Conservation (phyloP, 208 protist species). For the Phytomonas sp. region DNA sequence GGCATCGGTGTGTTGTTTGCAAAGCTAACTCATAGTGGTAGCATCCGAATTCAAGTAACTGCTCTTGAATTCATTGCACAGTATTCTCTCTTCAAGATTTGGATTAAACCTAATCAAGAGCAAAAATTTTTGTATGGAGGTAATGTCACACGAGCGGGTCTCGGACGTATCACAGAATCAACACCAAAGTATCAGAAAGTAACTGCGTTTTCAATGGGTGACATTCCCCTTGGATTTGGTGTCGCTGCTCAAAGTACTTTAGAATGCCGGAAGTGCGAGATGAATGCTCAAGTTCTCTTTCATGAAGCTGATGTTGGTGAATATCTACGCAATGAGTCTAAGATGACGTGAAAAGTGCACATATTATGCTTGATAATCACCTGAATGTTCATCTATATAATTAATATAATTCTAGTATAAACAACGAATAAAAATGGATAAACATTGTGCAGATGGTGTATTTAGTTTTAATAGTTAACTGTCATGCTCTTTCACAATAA, state of each 20-base stretch:
- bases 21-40: conserved; percentile 85
- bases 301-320: conserved; percentile 98
- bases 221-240: conserved; percentile 97
- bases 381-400: background rate
- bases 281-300: conserved; percentile 94
- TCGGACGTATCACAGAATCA: conserved; percentile 97
- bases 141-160: conserved; percentile 95
- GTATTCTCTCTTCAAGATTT: conserved; percentile 96
- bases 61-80: conserved; percentile 88
- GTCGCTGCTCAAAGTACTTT: conserved; percentile 93
- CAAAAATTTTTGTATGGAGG: conserved; percentile 99
- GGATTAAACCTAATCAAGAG: conserved; percentile 98
- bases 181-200: conserved; percentile 97
- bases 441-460: background rate
- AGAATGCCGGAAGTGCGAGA: conserved; percentile 95
- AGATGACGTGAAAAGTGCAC: conserved; percentile 50
- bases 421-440: conserved; percentile 2
- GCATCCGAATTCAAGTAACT: conserved; percentile 87
- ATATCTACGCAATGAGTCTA: conserved; percentile 96
- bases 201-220: conserved; percentile 95
- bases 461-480: background rate
- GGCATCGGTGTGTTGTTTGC: conserved; percentile 86
- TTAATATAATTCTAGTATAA: conserved; percentile 5
- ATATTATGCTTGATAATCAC: background rate
- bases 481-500: background rate